phyloP scores from a whole-genome alignment of 1,284 basidiomycete genomes.

The Fomitopsis schrenkii region DNA sequence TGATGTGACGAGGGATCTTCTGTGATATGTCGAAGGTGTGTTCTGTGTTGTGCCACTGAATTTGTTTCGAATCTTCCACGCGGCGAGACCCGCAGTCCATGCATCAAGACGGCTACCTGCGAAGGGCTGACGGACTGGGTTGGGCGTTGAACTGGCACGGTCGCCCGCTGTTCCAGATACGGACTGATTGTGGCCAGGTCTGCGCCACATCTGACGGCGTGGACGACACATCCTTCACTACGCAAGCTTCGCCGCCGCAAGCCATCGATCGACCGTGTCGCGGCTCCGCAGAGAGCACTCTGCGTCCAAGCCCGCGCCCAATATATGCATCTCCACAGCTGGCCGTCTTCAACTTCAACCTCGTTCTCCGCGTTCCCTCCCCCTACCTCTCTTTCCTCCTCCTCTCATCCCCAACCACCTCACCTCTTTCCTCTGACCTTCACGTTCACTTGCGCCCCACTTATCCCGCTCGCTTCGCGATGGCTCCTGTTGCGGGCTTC shows the following conservation, averaged over 20 bases:
- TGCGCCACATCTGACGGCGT: neutral
- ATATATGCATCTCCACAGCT: neutral
- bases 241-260: neutral
- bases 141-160: neutral
- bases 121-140: neutral
- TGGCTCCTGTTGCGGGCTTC: constrained; percentile 2
- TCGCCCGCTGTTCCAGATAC: neutral
- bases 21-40: neutral
- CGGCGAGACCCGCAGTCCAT: no score
- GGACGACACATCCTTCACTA: neutral
- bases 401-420: neutral
- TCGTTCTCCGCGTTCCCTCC: neutral
- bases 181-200: neutral
- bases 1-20: neutral
- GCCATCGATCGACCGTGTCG: neutral
- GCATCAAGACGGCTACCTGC: no score
- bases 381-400: neutral
- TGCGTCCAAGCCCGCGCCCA: neutral
- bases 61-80: no score
- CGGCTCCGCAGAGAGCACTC: neutral
- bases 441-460: neutral
- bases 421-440: neutral
- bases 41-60: neutral
- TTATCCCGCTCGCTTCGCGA: neutral
- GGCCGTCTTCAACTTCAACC: neutral